Percentiles rank a stretch among this genome's conserved stretches.
Conservation (phyloP, 208 protist species). For the Entamoeba invadens region DNA sequence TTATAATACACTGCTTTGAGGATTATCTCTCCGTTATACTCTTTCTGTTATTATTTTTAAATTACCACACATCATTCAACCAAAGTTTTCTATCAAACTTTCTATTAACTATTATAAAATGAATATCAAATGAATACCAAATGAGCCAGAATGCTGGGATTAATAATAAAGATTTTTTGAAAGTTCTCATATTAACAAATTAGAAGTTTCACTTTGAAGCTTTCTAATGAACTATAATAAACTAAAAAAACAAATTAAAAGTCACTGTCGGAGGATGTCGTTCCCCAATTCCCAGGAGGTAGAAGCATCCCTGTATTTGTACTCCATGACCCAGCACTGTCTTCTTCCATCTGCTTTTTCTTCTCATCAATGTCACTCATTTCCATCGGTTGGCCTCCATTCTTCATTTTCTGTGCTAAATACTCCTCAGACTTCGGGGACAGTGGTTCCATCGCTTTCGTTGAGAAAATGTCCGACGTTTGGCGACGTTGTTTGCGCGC, state of each 20-base stretch:
- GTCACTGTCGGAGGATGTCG: background rate
- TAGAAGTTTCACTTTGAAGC: no score
- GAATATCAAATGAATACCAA: no score
- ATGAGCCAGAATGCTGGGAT: no score
- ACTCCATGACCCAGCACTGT: background rate
- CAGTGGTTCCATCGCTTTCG: background rate
- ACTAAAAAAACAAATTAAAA: no score
- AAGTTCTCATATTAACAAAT: no score
- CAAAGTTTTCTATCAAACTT: background rate
- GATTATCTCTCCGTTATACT: no score
- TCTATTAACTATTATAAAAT: no score
- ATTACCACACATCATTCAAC: background rate
- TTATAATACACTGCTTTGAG: no score
- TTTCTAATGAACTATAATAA: no score
- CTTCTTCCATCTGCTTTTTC: background rate
- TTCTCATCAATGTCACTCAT: background rate
- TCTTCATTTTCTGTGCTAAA: background rate
- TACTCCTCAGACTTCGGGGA: background rate
- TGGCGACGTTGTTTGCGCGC: background rate
- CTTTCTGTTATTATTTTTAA: background rate
- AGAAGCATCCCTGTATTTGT: background rate
- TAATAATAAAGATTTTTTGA: no score
- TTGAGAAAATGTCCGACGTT: background rate
- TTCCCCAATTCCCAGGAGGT: background rate
- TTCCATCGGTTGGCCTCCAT: no score